A percentile compares a stretch with the other conserved stretches of the same genome.
Evolutionary conservation across 108 stramenopile species (phyloP).

Genomic region (Discostella pseudostelligera): DNA sequence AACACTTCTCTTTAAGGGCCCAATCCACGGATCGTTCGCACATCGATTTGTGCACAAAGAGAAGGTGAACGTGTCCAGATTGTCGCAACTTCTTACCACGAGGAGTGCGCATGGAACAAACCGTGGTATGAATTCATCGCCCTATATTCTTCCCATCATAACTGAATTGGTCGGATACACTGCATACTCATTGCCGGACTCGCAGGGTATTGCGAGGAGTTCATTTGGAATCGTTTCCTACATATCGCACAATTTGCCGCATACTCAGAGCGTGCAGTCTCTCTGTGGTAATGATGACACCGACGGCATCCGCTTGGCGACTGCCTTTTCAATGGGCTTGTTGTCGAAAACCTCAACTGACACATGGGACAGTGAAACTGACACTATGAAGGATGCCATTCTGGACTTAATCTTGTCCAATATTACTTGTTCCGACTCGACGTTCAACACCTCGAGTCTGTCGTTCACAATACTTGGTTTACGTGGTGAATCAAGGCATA

Average conservation of each 20-base stretch:
- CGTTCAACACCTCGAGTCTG: conserved; percentile 22
- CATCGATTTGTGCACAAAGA: conserved; percentile 42
- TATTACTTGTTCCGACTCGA: conserved; percentile 16
- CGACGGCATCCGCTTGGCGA: conserved; percentile 21
- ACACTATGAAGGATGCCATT: conserved; percentile 33
- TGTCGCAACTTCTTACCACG: conserved; percentile 22
- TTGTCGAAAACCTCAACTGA: conserved; percentile 44
- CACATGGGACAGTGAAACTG: conserved; percentile 12
- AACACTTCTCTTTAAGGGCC: conserved; percentile 43
- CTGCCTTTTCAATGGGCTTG: conserved; percentile 49
- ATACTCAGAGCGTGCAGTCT: conserved; percentile 16
- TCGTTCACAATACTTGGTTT: conserved; percentile 35
- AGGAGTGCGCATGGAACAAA: conserved; percentile 1
- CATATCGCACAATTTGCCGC: conserved; percentile 36
- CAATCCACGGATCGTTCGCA: conserved; percentile 41
- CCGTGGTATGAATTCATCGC: conserved; percentile 19
- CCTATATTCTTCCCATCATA: conserved; percentile 46
- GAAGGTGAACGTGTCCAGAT: conserved; percentile 30
- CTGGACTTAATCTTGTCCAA: conserved; percentile 39
- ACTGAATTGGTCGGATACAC: conserved; percentile 45
- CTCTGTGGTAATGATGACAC: conserved; percentile 40
- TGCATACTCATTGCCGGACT: conserved; percentile 33
- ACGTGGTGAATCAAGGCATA: conserved; percentile 28
- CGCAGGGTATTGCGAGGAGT: conserved; percentile 34
- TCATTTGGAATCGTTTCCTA: conserved; percentile 43